Evolutionary conservation across 1,139 yeast species (phyloP).

Genomic region (Lodderomyces parapsilosis): DNA sequence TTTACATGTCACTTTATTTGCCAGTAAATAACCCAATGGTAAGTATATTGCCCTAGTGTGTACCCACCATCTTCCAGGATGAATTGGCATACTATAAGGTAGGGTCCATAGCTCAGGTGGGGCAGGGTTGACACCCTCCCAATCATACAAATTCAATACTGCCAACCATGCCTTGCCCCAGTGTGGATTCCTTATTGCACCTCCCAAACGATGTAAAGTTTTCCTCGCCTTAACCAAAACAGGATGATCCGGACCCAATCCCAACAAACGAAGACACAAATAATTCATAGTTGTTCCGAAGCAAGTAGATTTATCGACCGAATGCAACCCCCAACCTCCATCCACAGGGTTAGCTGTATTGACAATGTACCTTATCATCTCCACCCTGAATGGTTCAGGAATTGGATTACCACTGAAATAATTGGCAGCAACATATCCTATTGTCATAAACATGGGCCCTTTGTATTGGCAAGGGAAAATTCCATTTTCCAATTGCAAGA

Average conservation of each 20-base stretch:
- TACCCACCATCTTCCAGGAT: conserved; percentile 99
- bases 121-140: conserved; percentile 98
- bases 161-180: conserved; percentile 98
- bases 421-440: conserved; percentile 78
- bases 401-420: conserved; percentile 71
- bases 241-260: conserved; percentile 70
- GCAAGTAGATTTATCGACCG: conserved; percentile 88
- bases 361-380: conserved; percentile 78
- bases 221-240: conserved; percentile 77
- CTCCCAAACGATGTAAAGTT: conserved; percentile 73
- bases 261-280: conserved; percentile 72
- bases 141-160: conserved; percentile 72
- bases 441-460: conserved; percentile 97
- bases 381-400: conserved; percentile 63
- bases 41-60: conserved; percentile 92
- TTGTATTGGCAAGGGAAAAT: conserved; percentile 89
- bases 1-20: conserved; percentile 55
- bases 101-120: conserved; percentile 94
- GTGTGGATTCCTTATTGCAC: conserved; percentile 88
- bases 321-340: conserved; percentile 99
- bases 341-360: conserved; percentile 95
- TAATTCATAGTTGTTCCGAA: conserved; percentile 93
- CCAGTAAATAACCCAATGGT: conserved; percentile 79
- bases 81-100: conserved; percentile 79
- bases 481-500: conserved; percentile 78